These are phyloP conservation scores for Debaryomycetaceae sp. DNA, from an alignment of 1,139 yeast species.

Conservation along the genomic window DNA sequence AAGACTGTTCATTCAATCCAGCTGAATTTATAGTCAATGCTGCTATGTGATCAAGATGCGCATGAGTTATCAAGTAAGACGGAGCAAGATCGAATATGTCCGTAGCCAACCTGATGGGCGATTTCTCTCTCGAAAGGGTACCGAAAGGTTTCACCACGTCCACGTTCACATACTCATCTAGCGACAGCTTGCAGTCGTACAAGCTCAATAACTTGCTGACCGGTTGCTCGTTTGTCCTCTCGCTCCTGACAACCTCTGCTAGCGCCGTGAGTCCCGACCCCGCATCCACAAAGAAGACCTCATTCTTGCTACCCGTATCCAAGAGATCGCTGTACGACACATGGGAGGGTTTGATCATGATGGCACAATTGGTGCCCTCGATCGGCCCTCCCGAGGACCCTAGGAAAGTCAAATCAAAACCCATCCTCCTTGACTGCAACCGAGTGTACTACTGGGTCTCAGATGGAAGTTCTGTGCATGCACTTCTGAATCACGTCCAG, in stretches of 20 bases:
- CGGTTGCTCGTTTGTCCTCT: constrained; percentile 13
- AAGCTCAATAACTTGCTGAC: constrained; percentile 8
- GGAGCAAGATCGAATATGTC: constrained; percentile 32
- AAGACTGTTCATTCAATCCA: constrained; percentile 28
- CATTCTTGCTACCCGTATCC: constrained; percentile 22
- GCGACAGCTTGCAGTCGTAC: constrained; percentile 23
- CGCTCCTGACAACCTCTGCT: constrained; percentile 44
- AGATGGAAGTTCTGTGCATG: background rate
- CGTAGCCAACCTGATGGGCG: constrained; percentile 21
- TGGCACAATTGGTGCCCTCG: constrained; percentile 64
- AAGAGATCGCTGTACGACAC: constrained; percentile 36
- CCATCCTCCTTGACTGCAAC: constrained; percentile 8
- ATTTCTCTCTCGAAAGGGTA: constrained; percentile 8
- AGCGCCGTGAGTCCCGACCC: constrained; percentile 69
- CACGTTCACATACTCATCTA: constrained; percentile 18
- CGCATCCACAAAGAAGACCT: constrained; percentile 67
- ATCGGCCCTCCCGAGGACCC: constrained; percentile 82
- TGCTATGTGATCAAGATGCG: constrained; percentile 78
- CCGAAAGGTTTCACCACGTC: constrained; percentile 28
- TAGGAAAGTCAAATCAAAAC: constrained; percentile 48
- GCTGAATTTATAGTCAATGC: constrained; percentile 74
- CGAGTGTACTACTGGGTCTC: background rate
- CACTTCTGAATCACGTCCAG: no score
- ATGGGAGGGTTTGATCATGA: constrained; percentile 55
- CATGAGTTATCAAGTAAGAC: constrained; percentile 67